Evolutionary conservation across 2,329 filamentous ascomycete species (phyloP).

Genomic region (Xylariaceae sp.): DNA sequence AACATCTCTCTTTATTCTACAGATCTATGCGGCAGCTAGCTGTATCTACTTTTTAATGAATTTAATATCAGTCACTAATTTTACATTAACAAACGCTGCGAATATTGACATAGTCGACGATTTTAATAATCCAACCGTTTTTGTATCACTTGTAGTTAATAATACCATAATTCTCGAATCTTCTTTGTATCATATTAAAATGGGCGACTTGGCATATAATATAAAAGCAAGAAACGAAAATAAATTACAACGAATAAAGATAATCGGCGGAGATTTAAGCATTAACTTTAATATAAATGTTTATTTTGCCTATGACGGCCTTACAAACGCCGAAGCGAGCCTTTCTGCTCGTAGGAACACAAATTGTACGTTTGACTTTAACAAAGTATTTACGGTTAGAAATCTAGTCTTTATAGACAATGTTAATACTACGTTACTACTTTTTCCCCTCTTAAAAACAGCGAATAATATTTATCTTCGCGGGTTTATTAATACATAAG

Average conservation of each 20-base stretch:
- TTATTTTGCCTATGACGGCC: not conserved
- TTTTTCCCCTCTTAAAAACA: slow-evolving; percentile 1
- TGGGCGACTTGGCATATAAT: too few relatives aligned
- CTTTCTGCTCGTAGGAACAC: slow-evolving; percentile 5
- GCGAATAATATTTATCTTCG: slow-evolving; percentile 12
- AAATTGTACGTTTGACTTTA: slow-evolving; percentile 18
- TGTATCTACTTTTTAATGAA: too few relatives aligned
- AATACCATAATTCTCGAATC: too few relatives aligned
- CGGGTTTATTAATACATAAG: slow-evolving; percentile 21
- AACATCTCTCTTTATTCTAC: too few relatives aligned
- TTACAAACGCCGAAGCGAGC: not conserved
- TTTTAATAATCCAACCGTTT: too few relatives aligned
- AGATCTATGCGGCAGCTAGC: too few relatives aligned
- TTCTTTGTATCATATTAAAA: too few relatives aligned
- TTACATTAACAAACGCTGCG: too few relatives aligned
- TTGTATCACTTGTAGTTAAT: too few relatives aligned
- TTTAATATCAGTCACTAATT: too few relatives aligned
- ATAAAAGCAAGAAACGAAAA: too few relatives aligned
- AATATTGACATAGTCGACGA: too few relatives aligned
- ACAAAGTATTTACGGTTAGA: not conserved
- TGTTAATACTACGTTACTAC: slow-evolving; percentile 5
- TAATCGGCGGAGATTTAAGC: not conserved
- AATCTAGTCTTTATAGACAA: slow-evolving; percentile 12
- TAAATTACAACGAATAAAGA: not conserved
- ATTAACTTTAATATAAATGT: not conserved